Evolutionary conservation across 352 stramenopile genomes (phyloP).

Genomic region (Thraustotheca clavata): DNA sequence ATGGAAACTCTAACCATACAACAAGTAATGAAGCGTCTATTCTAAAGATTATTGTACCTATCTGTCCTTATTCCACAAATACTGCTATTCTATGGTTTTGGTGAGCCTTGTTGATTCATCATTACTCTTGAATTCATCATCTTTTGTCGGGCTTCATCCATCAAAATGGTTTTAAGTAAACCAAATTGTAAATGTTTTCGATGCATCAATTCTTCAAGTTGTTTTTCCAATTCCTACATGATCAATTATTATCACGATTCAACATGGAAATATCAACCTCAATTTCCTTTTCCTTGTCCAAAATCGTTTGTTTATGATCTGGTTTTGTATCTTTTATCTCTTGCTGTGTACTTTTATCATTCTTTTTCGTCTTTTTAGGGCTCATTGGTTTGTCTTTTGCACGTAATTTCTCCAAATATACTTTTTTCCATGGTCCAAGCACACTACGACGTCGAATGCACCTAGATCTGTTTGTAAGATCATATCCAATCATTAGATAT

Average conservation of each 20-base stretch:
- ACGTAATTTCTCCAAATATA: constrained; percentile 6
- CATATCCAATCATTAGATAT: not conserved
- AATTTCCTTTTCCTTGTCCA: constrained; percentile 7
- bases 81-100: not conserved
- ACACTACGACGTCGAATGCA: constrained; percentile 20
- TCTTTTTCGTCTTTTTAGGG: not conserved
- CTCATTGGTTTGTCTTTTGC: not conserved
- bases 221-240: constrained; percentile 5
- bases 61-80: not conserved
- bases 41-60: not conserved
- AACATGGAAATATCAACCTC: not conserved
- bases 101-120: too few relatives aligned
- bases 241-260: not conserved
- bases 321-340: not conserved
- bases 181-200: constrained; percentile 18
- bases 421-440: constrained; percentile 14
- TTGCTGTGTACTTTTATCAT: not conserved
- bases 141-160: constrained; percentile 16
- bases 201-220: constrained; percentile 7
- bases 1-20: constrained; percentile 14
- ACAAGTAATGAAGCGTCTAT: not conserved
- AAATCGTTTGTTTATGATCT: not conserved
- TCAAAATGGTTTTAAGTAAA: constrained; percentile 17
- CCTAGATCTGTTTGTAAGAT: not conserved
- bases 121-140: too few relatives aligned